phyloP scores from a whole-genome alignment of 495 filamentous ascomycete species.

The Parathielavia hyrcaniae region DNA sequence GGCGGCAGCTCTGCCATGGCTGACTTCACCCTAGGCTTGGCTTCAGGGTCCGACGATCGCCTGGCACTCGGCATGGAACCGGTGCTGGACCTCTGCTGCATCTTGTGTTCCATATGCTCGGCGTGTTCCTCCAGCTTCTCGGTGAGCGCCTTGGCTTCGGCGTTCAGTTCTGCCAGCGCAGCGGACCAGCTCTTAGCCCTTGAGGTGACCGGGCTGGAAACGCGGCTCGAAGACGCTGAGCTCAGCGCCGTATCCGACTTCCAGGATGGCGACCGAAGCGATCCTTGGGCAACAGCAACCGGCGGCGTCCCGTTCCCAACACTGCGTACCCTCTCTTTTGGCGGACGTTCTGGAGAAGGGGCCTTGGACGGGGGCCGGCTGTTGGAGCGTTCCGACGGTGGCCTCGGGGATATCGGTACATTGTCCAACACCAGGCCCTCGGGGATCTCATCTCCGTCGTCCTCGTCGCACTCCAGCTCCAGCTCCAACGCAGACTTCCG shows the following conservation, averaged over 20 bases:
- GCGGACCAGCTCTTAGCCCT: slow-evolving; percentile 83
- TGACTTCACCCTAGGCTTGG: slow-evolving; percentile 53
- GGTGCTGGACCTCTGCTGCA: slow-evolving; percentile 34
- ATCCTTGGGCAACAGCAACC: slow-evolving; percentile 44
- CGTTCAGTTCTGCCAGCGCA: slow-evolving; percentile 69
- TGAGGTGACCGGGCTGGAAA: slow-evolving; percentile 35
- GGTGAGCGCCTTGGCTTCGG: slow-evolving; percentile 82
- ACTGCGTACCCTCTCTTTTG: slow-evolving; percentile 45
- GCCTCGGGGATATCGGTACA: slow-evolving; percentile 87
- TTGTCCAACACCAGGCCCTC: slow-evolving; percentile 90
- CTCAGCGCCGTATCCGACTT: slow-evolving; percentile 34
- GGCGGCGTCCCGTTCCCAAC: slow-evolving; percentile 51
- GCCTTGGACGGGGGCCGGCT: slow-evolving; percentile 47
- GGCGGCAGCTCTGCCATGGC: slow-evolving; percentile 67
- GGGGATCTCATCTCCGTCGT: slow-evolving; percentile 81
- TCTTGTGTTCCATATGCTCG: slow-evolving; percentile 51
- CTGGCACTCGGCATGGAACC: slow-evolving; percentile 34
- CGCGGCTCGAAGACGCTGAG: slow-evolving; percentile 22
- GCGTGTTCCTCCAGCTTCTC: slow-evolving; percentile 84
- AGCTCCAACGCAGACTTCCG: slow-evolving; percentile 72
- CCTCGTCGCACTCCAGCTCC: slow-evolving; percentile 82
- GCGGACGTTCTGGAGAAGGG: slow-evolving; percentile 52
- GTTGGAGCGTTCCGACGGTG: slow-evolving; percentile 54
- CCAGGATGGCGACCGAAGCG: slow-evolving; percentile 44
- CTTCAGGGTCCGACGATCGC: slow-evolving; percentile 40